Percentiles rank a stretch among this genome's conserved stretches.
phyloP scores from a whole-genome alignment of 495 filamentous ascomycete genomes.

The Acidiella bohemica region DNA sequence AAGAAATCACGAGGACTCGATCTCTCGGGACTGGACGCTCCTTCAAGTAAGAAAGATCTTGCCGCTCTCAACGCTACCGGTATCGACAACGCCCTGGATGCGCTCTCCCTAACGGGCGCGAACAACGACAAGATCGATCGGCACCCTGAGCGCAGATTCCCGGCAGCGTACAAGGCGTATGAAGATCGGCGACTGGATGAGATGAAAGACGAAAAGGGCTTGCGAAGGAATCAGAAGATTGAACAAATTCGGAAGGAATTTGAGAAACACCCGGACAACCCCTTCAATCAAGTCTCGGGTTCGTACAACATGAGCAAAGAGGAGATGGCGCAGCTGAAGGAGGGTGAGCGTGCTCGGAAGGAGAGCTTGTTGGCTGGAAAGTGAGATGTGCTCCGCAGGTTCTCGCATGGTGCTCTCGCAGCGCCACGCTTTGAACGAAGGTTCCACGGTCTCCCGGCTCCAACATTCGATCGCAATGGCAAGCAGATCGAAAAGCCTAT shows the following conservation, averaged over 20 bases:
- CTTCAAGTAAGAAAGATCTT: constrained; percentile 26
- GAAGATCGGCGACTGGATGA: constrained; percentile 75
- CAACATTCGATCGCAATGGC: too few species aligned
- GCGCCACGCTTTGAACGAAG: too few species aligned
- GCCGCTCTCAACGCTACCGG: constrained; percentile 61
- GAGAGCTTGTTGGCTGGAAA: constrained; percentile 48
- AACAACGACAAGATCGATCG: constrained; percentile 56
- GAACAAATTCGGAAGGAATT: constrained; percentile 79
- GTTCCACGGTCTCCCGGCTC: too few species aligned
- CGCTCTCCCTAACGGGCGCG: constrained; percentile 50
- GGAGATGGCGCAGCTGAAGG: constrained; percentile 53
- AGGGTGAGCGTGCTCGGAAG: constrained; percentile 57
- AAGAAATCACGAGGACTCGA: constrained; percentile 61
- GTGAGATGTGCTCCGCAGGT: too few species aligned
- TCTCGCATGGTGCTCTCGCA: too few species aligned
- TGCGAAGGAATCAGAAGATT: constrained; percentile 66
- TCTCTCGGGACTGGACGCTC: constrained; percentile 40
- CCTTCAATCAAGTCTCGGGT: constrained; percentile 70
- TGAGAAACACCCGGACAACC: constrained; percentile 81
- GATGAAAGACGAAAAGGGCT: constrained; percentile 67
- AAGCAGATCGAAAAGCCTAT: too few species aligned
- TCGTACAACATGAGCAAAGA: constrained; percentile 64
- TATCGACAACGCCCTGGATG: constrained; percentile 85
- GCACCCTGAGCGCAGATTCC: constrained; percentile 73
- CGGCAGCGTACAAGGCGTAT: constrained; percentile 76